phyloP scores from a whole-genome alignment of 2,329 filamentous ascomycete genomes.

The Leptographium galeiforme region DNA sequence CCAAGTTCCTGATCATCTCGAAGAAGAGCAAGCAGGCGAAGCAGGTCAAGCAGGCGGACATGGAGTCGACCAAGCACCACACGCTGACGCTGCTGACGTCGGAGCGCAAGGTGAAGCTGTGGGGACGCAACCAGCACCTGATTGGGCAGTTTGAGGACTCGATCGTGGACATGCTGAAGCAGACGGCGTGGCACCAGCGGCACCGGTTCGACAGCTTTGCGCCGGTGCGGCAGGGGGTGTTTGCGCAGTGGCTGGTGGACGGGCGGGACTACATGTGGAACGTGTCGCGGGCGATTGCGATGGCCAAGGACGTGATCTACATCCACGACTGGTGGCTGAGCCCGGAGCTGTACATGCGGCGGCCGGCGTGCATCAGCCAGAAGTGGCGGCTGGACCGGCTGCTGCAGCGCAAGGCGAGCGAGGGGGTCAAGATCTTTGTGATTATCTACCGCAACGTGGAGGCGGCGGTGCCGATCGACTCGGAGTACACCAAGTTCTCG shows the following conservation, averaged over 20 bases:
- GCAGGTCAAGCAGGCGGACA: slow-evolving; percentile 26
- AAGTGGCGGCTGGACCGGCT: slow-evolving; percentile 94
- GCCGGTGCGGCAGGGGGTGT: slow-evolving; percentile 72
- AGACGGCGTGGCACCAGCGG: slow-evolving; percentile 67
- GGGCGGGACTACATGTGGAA: slow-evolving; percentile 99
- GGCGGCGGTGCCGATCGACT: slow-evolving; percentile 92
- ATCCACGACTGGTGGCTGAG: slow-evolving; percentile 98
- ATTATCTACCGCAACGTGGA: slow-evolving; percentile 98
- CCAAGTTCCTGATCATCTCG: slow-evolving; percentile 69
- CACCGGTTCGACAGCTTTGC: slow-evolving; percentile 92
- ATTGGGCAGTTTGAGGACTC: slow-evolving; percentile 90
- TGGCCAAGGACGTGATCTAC: slow-evolving; percentile 95
- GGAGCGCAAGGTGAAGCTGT: slow-evolving; percentile 80
- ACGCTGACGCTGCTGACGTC: slow-evolving; percentile 79
- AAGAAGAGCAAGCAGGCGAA: slow-evolving; percentile 45
- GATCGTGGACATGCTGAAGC: slow-evolving; percentile 69
- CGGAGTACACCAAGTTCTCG: slow-evolving; percentile 94
- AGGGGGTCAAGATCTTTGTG: slow-evolving; percentile 95
- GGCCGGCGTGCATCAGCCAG: slow-evolving; percentile 89
- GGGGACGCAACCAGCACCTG: slow-evolving; percentile 81
- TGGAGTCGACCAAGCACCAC: slow-evolving; percentile 54
- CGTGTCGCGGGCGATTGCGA: slow-evolving; percentile 88
- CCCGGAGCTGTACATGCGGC: slow-evolving; percentile 86
- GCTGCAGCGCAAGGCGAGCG: slow-evolving; percentile 81
- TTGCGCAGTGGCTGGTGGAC: slow-evolving; percentile 93